Percentiles rank a stretch among this genome's conserved stretches.
phyloP scores from a whole-genome alignment of 176 grass and related monocot species.

The Alopecurus myosuroides region DNA sequence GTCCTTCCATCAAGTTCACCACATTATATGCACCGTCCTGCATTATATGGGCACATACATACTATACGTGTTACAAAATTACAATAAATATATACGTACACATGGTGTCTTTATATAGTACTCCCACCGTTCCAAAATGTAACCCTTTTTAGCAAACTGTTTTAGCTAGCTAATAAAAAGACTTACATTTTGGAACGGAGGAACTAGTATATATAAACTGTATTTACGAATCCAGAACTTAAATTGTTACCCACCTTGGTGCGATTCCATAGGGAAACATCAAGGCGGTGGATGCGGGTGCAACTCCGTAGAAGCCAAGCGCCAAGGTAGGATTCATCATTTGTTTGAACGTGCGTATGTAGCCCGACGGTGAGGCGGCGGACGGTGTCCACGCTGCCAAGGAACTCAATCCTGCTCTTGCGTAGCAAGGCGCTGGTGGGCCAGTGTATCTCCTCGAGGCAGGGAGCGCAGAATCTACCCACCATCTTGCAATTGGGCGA shows the following conservation, averaged over 20 bases:
- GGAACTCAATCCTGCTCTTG: background rate
- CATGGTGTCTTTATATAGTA: no score
- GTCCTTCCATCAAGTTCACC: background rate
- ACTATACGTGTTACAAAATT: background rate
- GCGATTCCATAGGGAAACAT: background rate
- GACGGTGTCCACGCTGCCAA: background rate
- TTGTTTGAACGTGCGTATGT: background rate
- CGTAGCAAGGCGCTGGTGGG: background rate
- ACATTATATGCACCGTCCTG: background rate
- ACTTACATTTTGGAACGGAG: no score
- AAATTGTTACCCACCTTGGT: background rate
- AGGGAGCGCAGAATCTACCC: background rate
- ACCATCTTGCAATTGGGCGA: background rate
- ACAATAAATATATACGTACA: no score
- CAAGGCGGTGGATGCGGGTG: background rate
- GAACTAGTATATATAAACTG: no score
- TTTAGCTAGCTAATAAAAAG: no score
- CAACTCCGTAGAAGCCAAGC: background rate
- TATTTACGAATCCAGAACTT: background rate
- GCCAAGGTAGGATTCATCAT: background rate
- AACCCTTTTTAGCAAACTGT: no score
- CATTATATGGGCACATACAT: background rate
- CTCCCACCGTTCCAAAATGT: no score
- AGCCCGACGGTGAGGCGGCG: background rate
- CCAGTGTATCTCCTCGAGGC: background rate